Percentiles rank a stretch among this genome's conserved stretches.
These are phyloP conservation scores for Plectosphaerella plurivora DNA, from an alignment of 2,329 filamentous ascomycete genomes.

Conservation along the genomic window DNA sequence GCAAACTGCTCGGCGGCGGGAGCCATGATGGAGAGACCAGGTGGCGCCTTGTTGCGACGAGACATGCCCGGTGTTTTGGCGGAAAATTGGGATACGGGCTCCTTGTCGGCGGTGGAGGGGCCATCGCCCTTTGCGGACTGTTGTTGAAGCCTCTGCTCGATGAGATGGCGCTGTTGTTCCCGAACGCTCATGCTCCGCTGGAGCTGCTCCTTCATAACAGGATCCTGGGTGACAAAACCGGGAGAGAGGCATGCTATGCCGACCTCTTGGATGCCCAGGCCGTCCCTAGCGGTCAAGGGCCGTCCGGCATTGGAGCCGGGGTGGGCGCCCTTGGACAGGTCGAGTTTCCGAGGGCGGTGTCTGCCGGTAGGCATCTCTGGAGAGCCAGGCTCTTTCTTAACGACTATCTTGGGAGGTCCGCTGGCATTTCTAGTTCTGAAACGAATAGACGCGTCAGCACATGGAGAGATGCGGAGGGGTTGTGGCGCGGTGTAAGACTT, in stretches of 20 bases:
- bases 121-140: slow-evolving; percentile 76
- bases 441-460: not conserved
- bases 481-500: slow-evolving; percentile 29
- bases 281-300: slow-evolving; percentile 74
- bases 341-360: slow-evolving; percentile 71
- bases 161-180: slow-evolving; percentile 91
- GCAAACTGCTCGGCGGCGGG: slow-evolving; percentile 90
- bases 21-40: slow-evolving; percentile 89
- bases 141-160: slow-evolving; percentile 77
- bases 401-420: slow-evolving; percentile 72
- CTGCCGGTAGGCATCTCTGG: slow-evolving; percentile 71
- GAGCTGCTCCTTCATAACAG: slow-evolving; percentile 92
- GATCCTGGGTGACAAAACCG: slow-evolving; percentile 93
- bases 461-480: slow-evolving; percentile 6
- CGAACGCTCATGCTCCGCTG: slow-evolving; percentile 90
- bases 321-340: slow-evolving; percentile 63
- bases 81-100: slow-evolving; percentile 42
- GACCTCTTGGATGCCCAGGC: slow-evolving; percentile 82
- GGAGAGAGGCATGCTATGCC: slow-evolving; percentile 92
- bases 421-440: slow-evolving; percentile 47
- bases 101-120: slow-evolving; percentile 47
- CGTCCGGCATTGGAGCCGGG: slow-evolving; percentile 58
- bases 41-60: slow-evolving; percentile 74
- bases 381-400: slow-evolving; percentile 94
- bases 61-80: slow-evolving; percentile 72